phyloP scores from a whole-genome alignment of 208 protist species.

The Angomonas ambiguus region DNA sequence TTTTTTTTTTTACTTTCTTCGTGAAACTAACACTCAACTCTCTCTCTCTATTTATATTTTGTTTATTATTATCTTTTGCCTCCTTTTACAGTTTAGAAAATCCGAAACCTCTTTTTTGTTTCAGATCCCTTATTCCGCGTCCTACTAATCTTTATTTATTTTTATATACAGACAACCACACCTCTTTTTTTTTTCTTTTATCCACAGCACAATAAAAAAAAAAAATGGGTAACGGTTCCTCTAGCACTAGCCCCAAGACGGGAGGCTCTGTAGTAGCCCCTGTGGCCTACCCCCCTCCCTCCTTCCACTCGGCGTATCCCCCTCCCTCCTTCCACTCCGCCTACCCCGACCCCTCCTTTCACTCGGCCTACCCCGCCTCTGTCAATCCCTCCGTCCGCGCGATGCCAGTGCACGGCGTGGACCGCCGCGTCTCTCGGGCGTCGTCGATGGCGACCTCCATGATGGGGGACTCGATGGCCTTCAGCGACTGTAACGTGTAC shows the following conservation, averaged over 20 bases:
- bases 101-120: no score
- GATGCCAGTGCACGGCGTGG: neutral
- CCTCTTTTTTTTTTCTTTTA: conserved; percentile 7
- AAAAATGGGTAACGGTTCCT: conserved; percentile 20
- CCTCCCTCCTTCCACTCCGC: no score
- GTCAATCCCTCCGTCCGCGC: neutral
- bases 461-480: neutral
- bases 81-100: no score
- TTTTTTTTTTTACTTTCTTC: no score
- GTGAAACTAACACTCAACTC: no score
- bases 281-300: no score
- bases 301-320: no score
- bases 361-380: no score
- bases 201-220: conserved; percentile 6
- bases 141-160: neutral
- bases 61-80: no score
- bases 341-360: no score
- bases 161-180: neutral
- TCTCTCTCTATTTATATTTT: no score
- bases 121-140: no score
- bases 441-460: conserved; percentile 5
- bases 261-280: neutral
- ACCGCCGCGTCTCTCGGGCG: neutral
- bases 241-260: neutral
- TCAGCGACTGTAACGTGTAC: conserved; percentile 3